Evolutionary conservation across 2,329 filamentous ascomycete species (phyloP).

Genomic region (Beauveria sp.): DNA sequence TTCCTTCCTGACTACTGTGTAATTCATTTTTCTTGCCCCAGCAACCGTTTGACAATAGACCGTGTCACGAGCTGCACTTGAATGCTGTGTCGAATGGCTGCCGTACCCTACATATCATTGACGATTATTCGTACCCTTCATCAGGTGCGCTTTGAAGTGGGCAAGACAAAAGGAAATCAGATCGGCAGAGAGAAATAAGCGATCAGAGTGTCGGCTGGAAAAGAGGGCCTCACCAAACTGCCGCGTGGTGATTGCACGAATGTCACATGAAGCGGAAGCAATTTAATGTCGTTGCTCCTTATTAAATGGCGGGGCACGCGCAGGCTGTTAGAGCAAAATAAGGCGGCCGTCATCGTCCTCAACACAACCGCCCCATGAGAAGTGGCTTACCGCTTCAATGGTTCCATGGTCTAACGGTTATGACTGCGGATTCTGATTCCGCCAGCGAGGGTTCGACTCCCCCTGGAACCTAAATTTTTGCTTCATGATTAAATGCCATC

Average conservation of each 20-base stretch:
- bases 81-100: no score
- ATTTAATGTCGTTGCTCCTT: no score
- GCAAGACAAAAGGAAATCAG: not conserved
- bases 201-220: not conserved
- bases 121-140: no score
- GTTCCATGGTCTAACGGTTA: slow-evolving; percentile 14
- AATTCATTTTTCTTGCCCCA: no score
- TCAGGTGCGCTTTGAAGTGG: not conserved
- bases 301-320: no score
- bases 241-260: not conserved
- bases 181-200: no score
- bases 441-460: slow-evolving; percentile 13
- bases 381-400: slow-evolving; percentile 19
- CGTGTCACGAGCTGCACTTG: no score
- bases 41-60: no score
- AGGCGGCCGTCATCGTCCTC: not conserved
- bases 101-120: no score
- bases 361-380: slow-evolving; percentile 18
- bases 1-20: no score
- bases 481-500: no score
- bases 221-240: not conserved
- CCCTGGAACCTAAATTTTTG: slow-evolving; percentile 11
- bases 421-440: slow-evolving; percentile 13
- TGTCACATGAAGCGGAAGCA: not conserved
- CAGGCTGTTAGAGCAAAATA: not conserved